Percentiles rank a stretch among this genome's conserved stretches.
Conservation (phyloP, 441 rosid genomes). For the Populus hybrid region DNA sequence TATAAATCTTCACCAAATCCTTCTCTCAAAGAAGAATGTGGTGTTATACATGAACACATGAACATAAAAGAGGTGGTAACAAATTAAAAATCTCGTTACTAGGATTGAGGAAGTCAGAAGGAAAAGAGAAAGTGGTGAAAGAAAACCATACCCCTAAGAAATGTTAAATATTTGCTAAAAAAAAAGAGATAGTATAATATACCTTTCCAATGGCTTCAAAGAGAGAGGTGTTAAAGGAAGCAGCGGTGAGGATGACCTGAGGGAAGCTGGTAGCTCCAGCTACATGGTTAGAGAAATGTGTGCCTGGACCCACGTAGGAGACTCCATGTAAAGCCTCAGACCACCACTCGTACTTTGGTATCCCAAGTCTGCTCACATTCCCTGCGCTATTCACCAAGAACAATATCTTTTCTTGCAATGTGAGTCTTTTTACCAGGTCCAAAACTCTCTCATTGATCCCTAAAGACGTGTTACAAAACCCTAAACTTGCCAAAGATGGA, state of each 20-base stretch:
- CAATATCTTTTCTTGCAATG: constrained; percentile 67
- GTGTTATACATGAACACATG: too few relatives aligned
- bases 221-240: constrained; percentile 80
- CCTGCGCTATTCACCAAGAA: constrained; percentile 50
- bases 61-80: too few relatives aligned
- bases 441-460: constrained; percentile 47
- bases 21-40: too few relatives aligned
- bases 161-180: too few relatives aligned
- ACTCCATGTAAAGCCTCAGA: constrained; percentile 95
- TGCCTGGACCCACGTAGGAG: constrained; percentile 70
- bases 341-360: constrained; percentile 91
- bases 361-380: constrained; percentile 65
- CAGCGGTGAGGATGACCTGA: constrained; percentile 85
- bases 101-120: too few relatives aligned
- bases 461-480: constrained; percentile 50
- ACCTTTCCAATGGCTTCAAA: constrained; percentile 91
- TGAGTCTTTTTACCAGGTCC: constrained; percentile 67
- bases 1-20: too few relatives aligned
- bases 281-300: constrained; percentile 49
- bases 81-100: too few relatives aligned
- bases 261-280: constrained; percentile 98
- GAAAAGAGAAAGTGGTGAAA: not conserved
- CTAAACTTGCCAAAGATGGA: constrained; percentile 43
- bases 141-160: not conserved
- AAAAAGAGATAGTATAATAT: not conserved